Conservation (phyloP, 345 rosid species). For the Citrus mangshanensis region DNA sequence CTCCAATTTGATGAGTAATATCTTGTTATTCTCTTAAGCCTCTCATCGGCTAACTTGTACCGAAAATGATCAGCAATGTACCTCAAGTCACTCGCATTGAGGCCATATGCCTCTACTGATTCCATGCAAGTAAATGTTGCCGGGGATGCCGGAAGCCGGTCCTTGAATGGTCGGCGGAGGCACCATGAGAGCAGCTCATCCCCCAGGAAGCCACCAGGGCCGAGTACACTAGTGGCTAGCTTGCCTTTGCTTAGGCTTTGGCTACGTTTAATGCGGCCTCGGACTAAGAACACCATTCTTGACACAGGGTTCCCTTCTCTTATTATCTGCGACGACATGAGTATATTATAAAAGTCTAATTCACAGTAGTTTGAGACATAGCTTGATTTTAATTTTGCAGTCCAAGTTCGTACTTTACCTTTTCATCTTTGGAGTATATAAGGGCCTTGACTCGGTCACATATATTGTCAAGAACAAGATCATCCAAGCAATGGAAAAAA, state of each 20-base stretch:
- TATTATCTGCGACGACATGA: conserved; percentile 45
- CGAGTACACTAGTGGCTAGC: conserved; percentile 60
- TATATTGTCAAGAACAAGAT: conserved; percentile 84
- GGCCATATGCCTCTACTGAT: conserved; percentile 63
- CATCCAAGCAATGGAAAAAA: conserved; percentile 72
- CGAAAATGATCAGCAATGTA: conserved; percentile 81
- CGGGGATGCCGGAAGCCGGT: conserved; percentile 79
- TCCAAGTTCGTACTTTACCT: conserved; percentile 27
- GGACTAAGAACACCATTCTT: conserved; percentile 68
- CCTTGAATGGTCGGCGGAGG: conserved; percentile 78
- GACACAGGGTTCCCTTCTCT: conserved; percentile 93
- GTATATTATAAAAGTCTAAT: no score
- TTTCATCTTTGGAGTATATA: conserved; percentile 78
- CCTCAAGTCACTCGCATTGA: conserved; percentile 52
- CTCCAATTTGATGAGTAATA: conserved; percentile 94
- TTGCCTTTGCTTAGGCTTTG: conserved; percentile 77
- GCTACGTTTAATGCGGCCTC: conserved; percentile 51
- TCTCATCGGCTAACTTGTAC: conserved; percentile 48
- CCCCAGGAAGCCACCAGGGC: conserved; percentile 78
- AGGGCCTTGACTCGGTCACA: conserved; percentile 76
- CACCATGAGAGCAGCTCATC: conserved; percentile 93
- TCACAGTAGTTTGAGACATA: no score
- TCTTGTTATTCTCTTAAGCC: conserved; percentile 55
- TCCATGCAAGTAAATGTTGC: conserved; percentile 71
- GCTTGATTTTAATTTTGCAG: conserved; percentile 3